Conservation (phyloP, 225 moss, liverwort and hornwort species). For the Pleurozium schreberi region DNA sequence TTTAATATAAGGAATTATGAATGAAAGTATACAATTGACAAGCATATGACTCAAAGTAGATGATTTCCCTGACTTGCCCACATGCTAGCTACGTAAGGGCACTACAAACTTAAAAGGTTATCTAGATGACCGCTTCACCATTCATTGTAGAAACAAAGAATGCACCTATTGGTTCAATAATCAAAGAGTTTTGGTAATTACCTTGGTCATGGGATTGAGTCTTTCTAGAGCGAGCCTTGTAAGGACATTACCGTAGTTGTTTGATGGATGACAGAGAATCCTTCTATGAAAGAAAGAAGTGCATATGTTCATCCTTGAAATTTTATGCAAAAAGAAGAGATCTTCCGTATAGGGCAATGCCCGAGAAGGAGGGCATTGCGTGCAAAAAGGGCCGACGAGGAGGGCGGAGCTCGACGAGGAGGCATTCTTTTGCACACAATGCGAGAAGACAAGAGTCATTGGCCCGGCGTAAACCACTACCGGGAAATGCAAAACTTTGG, state of each 20-base stretch:
- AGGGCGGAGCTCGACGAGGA: no score
- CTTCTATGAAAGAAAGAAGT: no score
- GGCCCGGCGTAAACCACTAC: no score
- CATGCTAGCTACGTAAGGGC: accelerated
- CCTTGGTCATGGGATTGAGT: not conserved
- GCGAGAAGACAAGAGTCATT: no score
- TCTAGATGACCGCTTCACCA: not conserved
- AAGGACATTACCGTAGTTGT: no score
- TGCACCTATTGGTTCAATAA: not conserved
- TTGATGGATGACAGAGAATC: not conserved
- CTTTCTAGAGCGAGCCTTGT: no score
- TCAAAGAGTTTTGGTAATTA: accelerated
- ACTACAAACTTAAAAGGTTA: accelerated
- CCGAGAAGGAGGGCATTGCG: no score
- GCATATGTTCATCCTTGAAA: not conserved
- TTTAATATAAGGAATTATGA: no score
- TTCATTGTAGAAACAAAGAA: not conserved
- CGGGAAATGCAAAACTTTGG: no score
- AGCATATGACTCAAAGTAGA: not conserved
- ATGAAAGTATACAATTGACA: not conserved
- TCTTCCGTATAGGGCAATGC: no score
- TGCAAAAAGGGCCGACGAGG: no score
- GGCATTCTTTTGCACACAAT: no score
- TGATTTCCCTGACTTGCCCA: accelerated
- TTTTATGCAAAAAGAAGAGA: not conserved